Conservation (phyloP, 805 yeast species). For the Cyberlindnera maclurae region DNA sequence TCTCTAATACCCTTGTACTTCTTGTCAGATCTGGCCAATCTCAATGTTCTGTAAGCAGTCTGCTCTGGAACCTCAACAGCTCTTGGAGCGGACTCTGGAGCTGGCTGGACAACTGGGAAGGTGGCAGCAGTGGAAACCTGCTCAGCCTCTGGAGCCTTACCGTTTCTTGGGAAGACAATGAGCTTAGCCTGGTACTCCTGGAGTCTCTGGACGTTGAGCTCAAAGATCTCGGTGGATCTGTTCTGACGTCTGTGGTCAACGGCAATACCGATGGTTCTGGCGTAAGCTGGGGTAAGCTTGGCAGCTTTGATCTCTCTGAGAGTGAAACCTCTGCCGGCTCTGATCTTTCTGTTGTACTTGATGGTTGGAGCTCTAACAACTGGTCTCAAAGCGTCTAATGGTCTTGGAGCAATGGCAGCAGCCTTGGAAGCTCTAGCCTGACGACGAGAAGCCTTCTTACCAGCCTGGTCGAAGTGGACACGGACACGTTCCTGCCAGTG, state of each 20-base stretch:
- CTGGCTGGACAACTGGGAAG: slow-evolving; percentile 88
- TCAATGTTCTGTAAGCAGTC: slow-evolving; percentile 89
- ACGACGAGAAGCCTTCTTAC: slow-evolving; percentile 97
- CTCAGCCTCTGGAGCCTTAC: slow-evolving; percentile 70
- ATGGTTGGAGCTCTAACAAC: slow-evolving; percentile 98
- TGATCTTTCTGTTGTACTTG: slow-evolving; percentile 98
- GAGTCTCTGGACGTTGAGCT: slow-evolving; percentile 92
- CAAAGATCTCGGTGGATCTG: slow-evolving; percentile 94
- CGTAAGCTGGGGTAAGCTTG: slow-evolving; percentile 88
- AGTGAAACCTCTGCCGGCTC: slow-evolving; percentile 99
- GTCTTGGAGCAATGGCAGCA: slow-evolving; percentile 95
- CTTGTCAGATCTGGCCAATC: slow-evolving; percentile 92
- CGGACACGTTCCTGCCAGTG: slow-evolving; percentile 99
- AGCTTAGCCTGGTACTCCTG: slow-evolving; percentile 93
- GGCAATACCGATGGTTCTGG: slow-evolving; percentile 97
- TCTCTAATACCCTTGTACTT: slow-evolving; percentile 93
- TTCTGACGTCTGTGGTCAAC: slow-evolving; percentile 99
- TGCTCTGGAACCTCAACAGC: slow-evolving; percentile 67
- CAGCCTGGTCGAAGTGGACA: slow-evolving; percentile 99
- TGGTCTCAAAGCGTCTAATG: slow-evolving; percentile 94
- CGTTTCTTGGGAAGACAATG: slow-evolving; percentile 92
- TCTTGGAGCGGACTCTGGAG: slow-evolving; percentile 71
- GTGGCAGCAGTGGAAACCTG: slow-evolving; percentile 73
- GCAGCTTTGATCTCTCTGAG: slow-evolving; percentile 97
- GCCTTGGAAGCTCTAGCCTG: slow-evolving; percentile 89